Percentiles rank a stretch among this genome's conserved stretches.
phyloP scores from a whole-genome alignment of 2,329 filamentous ascomycete genomes.

The Xylaria multiplex region DNA sequence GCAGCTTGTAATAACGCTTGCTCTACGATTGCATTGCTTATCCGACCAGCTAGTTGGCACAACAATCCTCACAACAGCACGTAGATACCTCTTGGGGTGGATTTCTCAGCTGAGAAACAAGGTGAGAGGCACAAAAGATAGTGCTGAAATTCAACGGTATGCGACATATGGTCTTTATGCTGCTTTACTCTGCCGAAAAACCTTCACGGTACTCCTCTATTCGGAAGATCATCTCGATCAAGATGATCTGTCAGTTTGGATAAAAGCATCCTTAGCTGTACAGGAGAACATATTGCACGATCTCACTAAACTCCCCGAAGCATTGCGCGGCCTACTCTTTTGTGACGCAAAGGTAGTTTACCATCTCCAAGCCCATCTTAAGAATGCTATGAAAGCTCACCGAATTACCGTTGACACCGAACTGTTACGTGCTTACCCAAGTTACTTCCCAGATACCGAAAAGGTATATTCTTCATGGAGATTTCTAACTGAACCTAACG shows the following conservation, averaged over 20 bases:
- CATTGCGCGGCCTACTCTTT: conserved; percentile 54
- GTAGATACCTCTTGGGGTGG: conserved; percentile 27
- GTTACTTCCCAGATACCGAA: conserved; percentile 31
- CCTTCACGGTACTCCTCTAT: conserved; percentile 34
- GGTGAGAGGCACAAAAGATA: background rate
- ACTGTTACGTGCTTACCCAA: conserved; percentile 56
- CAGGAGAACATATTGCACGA: conserved; percentile 58
- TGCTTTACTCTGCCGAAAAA: conserved; percentile 61
- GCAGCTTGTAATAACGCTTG: conserved; percentile 28
- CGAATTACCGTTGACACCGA: conserved; percentile 41
- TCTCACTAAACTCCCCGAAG: conserved; percentile 48
- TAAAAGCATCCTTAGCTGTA: conserved; percentile 48
- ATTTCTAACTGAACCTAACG: conserved; percentile 39
- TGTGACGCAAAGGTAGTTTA: conserved; percentile 59
- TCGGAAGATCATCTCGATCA: conserved; percentile 25
- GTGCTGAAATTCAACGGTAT: conserved; percentile 46
- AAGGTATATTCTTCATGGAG: conserved; percentile 49
- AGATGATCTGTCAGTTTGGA: conserved; percentile 40
- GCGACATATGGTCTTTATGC: conserved; percentile 62
- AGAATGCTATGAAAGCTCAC: conserved; percentile 47
- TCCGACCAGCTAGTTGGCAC: conserved; percentile 5
- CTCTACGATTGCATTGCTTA: conserved; percentile 26
- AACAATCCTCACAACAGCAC: background rate
- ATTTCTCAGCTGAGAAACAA: conserved; percentile 23
- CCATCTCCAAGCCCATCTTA: conserved; percentile 51